These are phyloP conservation scores for Cladorrhinum samala DNA, from an alignment of 495 filamentous ascomycete species.

Conservation along the genomic window DNA sequence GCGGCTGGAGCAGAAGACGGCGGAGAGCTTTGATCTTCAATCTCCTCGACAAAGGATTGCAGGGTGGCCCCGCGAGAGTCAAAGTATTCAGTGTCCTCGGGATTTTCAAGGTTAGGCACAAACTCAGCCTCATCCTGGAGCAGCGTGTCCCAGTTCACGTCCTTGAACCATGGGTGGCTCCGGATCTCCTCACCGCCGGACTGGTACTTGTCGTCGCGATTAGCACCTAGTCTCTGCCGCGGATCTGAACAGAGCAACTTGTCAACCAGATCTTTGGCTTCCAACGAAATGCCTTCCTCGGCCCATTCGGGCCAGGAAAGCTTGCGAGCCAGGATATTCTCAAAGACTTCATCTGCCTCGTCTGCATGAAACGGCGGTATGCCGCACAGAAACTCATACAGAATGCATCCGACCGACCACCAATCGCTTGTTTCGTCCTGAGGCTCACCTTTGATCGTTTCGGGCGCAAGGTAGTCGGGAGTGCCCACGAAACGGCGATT, in stretches of 20 bases:
- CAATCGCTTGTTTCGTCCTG: constrained; percentile 99
- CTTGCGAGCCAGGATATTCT: constrained; percentile 83
- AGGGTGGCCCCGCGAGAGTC: constrained; percentile 85
- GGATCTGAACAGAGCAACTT: constrained; percentile 79
- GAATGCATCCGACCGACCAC: constrained; percentile 97
- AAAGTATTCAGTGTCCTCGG: constrained; percentile 97
- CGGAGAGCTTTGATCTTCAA: constrained; percentile 83
- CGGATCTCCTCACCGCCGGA: constrained; percentile 88
- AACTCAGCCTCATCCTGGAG: constrained; percentile 92
- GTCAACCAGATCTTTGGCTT: constrained; percentile 91
- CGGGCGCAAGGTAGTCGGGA: constrained; percentile 93
- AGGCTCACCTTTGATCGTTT: constrained; percentile 89
- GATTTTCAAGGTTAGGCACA: constrained; percentile 86
- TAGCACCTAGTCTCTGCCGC: constrained; percentile 72
- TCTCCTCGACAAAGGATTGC: constrained; percentile 83
- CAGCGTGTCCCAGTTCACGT: constrained; percentile 82
- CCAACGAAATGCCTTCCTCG: constrained; percentile 66
- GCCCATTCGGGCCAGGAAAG: constrained; percentile 81
- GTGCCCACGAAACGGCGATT: constrained; percentile 94
- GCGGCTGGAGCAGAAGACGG: constrained; percentile 55
- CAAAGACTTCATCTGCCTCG: constrained; percentile 90
- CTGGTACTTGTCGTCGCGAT: constrained; percentile 67
- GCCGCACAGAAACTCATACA: constrained; percentile 94
- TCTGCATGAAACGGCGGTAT: constrained; percentile 87
- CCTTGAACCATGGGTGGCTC: constrained; percentile 80